Conservation (phyloP, 192 early-diverging fungal species). For the Piromyces sp. region DNA sequence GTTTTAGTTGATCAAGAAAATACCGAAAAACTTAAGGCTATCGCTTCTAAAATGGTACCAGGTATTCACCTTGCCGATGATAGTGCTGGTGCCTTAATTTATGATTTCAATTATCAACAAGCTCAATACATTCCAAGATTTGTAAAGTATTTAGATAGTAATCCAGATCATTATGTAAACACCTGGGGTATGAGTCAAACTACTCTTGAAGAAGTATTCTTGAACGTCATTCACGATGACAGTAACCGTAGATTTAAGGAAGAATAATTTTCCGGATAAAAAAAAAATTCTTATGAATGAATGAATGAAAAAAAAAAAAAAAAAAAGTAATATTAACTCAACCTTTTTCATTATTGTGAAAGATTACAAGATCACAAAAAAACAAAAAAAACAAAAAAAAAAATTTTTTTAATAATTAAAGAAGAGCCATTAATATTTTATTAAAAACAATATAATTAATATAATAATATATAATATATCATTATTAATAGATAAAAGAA, state of each 20-base stretch:
- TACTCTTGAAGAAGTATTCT: neutral
- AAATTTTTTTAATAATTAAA: too few relatives aligned
- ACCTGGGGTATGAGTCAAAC: constrained; percentile 2
- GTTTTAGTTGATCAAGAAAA: neutral
- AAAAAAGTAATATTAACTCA: too few relatives aligned
- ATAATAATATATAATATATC: too few relatives aligned
- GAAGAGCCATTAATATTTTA: too few relatives aligned
- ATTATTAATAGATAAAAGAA: too few relatives aligned
- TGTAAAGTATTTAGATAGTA: constrained; percentile 3
- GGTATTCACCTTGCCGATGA: constrained; percentile 1
- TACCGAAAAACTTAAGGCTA: neutral
- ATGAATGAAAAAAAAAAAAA: too few relatives aligned
- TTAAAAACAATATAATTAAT: too few relatives aligned
- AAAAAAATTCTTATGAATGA: too few relatives aligned
- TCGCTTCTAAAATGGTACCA: neutral
- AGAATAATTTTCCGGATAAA: too few relatives aligned
- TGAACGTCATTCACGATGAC: neutral
- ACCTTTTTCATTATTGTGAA: too few relatives aligned
- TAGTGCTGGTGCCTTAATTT: constrained; percentile 4
- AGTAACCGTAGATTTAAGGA: neutral
- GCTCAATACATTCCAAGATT: neutral
- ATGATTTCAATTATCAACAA: neutral
- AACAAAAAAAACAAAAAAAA: too few relatives aligned
- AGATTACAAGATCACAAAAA: too few relatives aligned
- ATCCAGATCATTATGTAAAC: constrained; percentile 2